Evolutionary conservation across 75 land plant species (phyloP).

Genomic region (Chamaecyparis obtusa): DNA sequence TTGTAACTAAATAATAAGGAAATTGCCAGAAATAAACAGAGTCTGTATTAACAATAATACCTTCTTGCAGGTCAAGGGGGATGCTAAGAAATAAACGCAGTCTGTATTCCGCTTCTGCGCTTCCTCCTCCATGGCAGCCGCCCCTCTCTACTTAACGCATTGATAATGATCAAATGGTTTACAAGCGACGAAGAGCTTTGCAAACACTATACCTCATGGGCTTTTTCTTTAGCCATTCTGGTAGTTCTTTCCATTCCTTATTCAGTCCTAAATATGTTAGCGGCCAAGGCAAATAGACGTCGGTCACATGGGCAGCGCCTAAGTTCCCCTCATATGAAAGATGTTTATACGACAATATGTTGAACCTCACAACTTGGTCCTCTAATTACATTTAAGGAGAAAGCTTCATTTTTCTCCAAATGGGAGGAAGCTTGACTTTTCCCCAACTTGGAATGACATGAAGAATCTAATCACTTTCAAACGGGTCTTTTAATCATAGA

Average conservation of each 20-base stretch:
- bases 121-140: constrained; percentile 29
- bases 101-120: constrained; percentile 59
- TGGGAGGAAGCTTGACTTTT: no score
- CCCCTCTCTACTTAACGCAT: not conserved
- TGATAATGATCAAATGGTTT: not conserved
- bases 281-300: not conserved
- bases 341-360: no score
- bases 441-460: no score
- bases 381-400: no score
- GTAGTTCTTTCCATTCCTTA: not conserved
- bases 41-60: constrained; percentile 18
- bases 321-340: not conserved
- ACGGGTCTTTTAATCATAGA: no score
- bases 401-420: no score
- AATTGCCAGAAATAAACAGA: no score
- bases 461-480: no score
- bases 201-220: not conserved
- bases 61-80: constrained; percentile 90
- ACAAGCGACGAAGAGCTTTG: not conserved
- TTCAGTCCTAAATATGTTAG: not conserved
- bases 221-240: not conserved
- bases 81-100: constrained; percentile 83
- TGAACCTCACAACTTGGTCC: no score
- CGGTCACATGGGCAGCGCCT: not conserved
- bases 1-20: not conserved